Evolutionary conservation across 169 alveolate genomes (phyloP), one percentile per base, ranked within the genome.

Genomic region (Cryptosporidium felis): DNA sequence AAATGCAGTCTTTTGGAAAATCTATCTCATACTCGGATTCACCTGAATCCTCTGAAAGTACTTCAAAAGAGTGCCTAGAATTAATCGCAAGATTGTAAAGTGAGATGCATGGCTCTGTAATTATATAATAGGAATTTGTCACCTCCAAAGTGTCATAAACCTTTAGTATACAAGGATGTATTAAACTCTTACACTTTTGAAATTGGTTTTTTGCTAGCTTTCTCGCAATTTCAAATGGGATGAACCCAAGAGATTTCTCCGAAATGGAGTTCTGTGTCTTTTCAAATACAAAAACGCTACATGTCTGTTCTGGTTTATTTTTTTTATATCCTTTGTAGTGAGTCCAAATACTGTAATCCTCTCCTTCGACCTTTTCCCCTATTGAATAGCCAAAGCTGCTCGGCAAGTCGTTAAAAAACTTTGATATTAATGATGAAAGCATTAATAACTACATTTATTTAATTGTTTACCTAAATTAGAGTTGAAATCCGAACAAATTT

Each of bases 71-170:
- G 38, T 38, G 45, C 5, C 28, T 51, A 14, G 23, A 21, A 34
- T n/a, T 16, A 14, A 53, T 3, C 26, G 65, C 34, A 16, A 74
- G 46, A 28, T 34, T 53, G 28, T 74, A 74, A 14, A 74, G 61
- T 21, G 85, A 74, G 18, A 74, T 30, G 14, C 85, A 74, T 14
- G 85, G 85, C 5, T 74, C 85, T 10, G 85, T 74, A 18, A 74
- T 56, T 36, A 74, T 74, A 53, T 74, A 74, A 38, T 74, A 74
- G 3, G 49, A 56, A 36, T 74, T 74, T 8, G 65, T 26, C 21
- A 74, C 85, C 42, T 74, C 85, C 30, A 74, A 53, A 14, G 85
- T 56, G 45, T 74, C 85, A 34, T 74, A 74, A 23, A 74, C 66
- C 26, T 74, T 74, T 32, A 74, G 21, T 21, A 74, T 53, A 38